These are phyloP conservation scores for Fusarium palustre DNA, from an alignment of 2,329 filamentous ascomycete species.

Conservation along the genomic window DNA sequence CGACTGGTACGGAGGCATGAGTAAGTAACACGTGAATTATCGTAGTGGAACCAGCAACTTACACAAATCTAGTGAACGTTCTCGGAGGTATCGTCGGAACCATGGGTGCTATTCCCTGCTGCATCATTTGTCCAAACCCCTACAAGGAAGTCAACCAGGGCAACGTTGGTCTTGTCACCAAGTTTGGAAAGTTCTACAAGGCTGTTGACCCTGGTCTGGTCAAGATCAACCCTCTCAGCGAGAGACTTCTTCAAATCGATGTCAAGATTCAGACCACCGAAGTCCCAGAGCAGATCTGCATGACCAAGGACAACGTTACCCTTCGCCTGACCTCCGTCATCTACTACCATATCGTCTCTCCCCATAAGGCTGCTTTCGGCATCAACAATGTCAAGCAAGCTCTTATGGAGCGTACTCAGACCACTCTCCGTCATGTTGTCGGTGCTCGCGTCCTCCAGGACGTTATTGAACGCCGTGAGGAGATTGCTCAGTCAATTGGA, in stretches of 20 bases:
- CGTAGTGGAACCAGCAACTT: not conserved
- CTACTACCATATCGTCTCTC: conserved; percentile 97
- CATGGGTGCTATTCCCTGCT: conserved; percentile 89
- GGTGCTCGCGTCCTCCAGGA: conserved; percentile 96
- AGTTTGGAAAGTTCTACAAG: conserved; percentile 94
- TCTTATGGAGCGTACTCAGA: conserved; percentile 98
- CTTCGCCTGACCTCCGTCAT: conserved; percentile 95
- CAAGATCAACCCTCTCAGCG: conserved; percentile 95
- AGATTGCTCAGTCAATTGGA: conserved; percentile 92
- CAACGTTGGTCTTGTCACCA: conserved; percentile 94
- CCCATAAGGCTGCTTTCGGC: conserved; percentile 97
- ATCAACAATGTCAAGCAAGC: conserved; percentile 95
- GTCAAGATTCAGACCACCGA: conserved; percentile 99
- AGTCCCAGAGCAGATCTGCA: conserved; percentile 95
- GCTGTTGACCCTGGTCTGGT: conserved; percentile 96
- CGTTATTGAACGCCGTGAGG: conserved; percentile 97
- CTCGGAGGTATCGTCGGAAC: conserved; percentile 82
- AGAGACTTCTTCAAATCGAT: conserved; percentile 90
- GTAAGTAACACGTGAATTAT: conserved; percentile 61
- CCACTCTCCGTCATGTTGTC: conserved; percentile 95
- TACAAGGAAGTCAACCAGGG: conserved; percentile 94
- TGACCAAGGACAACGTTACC: conserved; percentile 99
- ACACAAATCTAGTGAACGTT: conserved; percentile 68
- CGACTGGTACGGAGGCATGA: conserved; percentile 92
- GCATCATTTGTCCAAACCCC: conserved; percentile 91